Evolutionary conservation across 1,284 basidiomycete genomes (phyloP).

Genomic region (Tilletia setariae): DNA sequence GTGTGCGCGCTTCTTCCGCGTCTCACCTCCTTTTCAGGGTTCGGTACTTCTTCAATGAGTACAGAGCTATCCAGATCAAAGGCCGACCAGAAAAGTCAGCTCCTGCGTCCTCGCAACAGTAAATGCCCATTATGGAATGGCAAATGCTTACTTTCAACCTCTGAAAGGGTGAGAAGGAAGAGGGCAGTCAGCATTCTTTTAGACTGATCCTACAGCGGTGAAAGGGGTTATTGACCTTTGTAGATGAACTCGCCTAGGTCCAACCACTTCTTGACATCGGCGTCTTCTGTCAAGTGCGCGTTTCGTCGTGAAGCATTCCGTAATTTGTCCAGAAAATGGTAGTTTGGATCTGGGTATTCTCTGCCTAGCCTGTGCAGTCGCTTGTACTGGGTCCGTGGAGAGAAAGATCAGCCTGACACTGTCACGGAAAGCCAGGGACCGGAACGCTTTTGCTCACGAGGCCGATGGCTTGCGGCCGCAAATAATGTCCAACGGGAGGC

Average conservation of each 20-base stretch:
- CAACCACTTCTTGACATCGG: slow-evolving; percentile 43
- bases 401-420: neutral
- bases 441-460: neutral
- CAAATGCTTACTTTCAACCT: slow-evolving; percentile 10
- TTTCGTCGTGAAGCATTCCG: slow-evolving; percentile 40
- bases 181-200: neutral
- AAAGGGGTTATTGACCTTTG: slow-evolving; percentile 34
- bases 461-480: slow-evolving; percentile 2
- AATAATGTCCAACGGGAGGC: slow-evolving; percentile 7
- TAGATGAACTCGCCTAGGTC: slow-evolving; percentile 46
- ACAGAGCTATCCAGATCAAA: slow-evolving; percentile 26
- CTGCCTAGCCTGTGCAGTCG: slow-evolving; percentile 50
- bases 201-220: neutral
- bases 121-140: too few relatives aligned
- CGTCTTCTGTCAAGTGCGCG: slow-evolving; percentile 46
- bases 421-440: neutral
- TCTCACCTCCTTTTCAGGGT: slow-evolving; percentile 41
- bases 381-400: neutral
- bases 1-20: neutral
- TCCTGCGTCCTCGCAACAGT: neutral
- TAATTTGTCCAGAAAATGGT: slow-evolving; percentile 49
- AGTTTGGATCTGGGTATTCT: slow-evolving; percentile 52
- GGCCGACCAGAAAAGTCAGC: neutral
- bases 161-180: neutral
- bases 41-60: slow-evolving; percentile 51